These are phyloP conservation scores for Lycium barbarum DNA, from an alignment of 257 asterid genomes.

Conservation along the genomic window DNA sequence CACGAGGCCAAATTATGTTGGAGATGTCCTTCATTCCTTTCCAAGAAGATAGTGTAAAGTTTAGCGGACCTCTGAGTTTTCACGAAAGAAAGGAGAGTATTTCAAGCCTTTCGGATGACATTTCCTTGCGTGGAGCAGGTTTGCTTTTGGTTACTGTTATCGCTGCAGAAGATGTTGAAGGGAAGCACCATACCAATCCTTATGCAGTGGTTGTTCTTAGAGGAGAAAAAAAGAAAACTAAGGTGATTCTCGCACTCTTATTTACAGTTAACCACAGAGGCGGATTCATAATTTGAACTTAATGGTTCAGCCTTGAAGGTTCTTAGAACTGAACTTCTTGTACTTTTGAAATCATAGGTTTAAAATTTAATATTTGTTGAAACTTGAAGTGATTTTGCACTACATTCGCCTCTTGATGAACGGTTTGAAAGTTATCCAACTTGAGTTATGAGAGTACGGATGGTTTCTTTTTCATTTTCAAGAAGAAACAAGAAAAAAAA, in stretches of 20 bases:
- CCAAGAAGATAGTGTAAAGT: slow-evolving; percentile 63
- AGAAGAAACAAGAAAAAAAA: too few relatives aligned
- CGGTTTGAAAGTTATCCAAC: too few relatives aligned
- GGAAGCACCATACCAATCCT: slow-evolving; percentile 67
- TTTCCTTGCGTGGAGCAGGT: slow-evolving; percentile 61
- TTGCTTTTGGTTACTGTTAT: slow-evolving; percentile 61
- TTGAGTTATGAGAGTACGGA: too few relatives aligned
- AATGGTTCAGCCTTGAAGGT: neutral
- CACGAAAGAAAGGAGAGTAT: slow-evolving; percentile 36
- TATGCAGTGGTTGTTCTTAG: slow-evolving; percentile 56
- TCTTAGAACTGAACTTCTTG: neutral
- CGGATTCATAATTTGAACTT: neutral
- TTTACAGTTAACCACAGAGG: neutral
- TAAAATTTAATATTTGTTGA: neutral
- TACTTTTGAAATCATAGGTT: neutral
- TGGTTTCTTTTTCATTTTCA: too few relatives aligned
- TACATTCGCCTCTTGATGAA: too few relatives aligned
- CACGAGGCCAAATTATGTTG: slow-evolving; percentile 57
- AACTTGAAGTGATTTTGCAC: too few relatives aligned
- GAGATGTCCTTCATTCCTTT: slow-evolving; percentile 72
- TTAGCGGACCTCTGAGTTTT: slow-evolving; percentile 33
- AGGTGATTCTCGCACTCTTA: slow-evolving; percentile 50
- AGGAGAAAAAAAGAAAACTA: slow-evolving; percentile 73
- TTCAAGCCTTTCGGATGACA: slow-evolving; percentile 36
- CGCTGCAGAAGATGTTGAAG: slow-evolving; percentile 72